Evolutionary conservation across 2,329 filamentous ascomycete genomes (phyloP), one percentile per base, ranked within the genome.

Genomic region (Elsinoe batatas): DNA sequence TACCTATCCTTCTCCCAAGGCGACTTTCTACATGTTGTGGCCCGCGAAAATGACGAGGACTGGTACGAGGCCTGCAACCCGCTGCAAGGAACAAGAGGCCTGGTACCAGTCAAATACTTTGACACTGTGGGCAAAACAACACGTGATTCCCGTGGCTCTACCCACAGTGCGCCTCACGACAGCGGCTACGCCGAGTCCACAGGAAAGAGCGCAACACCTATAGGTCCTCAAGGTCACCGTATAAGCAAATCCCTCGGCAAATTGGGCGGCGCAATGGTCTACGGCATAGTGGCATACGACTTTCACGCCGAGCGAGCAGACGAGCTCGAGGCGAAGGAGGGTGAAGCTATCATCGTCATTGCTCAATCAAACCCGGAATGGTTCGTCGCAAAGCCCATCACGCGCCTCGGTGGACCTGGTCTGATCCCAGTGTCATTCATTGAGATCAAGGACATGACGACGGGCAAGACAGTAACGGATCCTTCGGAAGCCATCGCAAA

Each of bases 31-130:
- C 91, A 97, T 75, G 93, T 98, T 61, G 91, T 97, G 70, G 89
- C 88, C 65, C 86, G 91, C 70, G 93, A 97, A 74, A 85, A 96
- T 76, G 91, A 97, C 69, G 75, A 77, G 38, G 89, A 96, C 69
- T 98, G 93, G 91, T 98, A 96, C 78, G 93, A 97, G 73, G 93
- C 91, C 56, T 97, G 90, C 78, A 98, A 98, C 69, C 93, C 93
- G 58, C 78, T 95, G 61, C 89, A 87, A 65, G 86, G 86, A 72
- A 88, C 89, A 51, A 84, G 90, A 62, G 93, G 93, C 59, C 80
- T 98, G 58, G 93, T 98, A 43, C 93, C 93, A 6, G 93, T 96
- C 57, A 82, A 85, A 57, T 96, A 90, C 73, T 98, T 98, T 72
- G 90, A 97, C 70, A 81, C 85, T 37, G 81, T 98, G 49, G 91